phyloP scores from a whole-genome alignment of 768 basidiomycete genomes.

The Auriculariales sp. region DNA sequence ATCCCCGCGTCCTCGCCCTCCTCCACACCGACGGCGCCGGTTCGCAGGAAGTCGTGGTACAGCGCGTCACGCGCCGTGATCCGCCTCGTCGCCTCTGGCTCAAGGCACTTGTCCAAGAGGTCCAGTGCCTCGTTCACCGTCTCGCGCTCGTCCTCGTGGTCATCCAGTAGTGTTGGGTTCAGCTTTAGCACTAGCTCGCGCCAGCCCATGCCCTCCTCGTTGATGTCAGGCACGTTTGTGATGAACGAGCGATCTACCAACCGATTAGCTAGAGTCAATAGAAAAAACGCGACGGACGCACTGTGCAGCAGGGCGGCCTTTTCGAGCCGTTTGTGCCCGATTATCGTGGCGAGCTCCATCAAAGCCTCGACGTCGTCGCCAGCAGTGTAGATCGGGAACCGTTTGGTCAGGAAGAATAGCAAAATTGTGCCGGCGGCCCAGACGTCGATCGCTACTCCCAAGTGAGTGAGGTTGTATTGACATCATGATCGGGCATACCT shows the following conservation, averaged over 20 bases:
- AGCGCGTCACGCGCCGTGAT: constrained; percentile 66
- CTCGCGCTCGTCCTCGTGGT: constrained; percentile 10
- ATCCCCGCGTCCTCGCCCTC: not conserved
- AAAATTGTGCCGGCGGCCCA: constrained; percentile 93
- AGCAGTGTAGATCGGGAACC: constrained; percentile 90
- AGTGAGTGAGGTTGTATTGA: constrained; percentile 1
- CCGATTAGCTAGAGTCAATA: not conserved
- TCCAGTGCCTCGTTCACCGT: constrained; percentile 59
- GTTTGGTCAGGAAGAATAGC: constrained; percentile 79
- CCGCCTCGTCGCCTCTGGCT: constrained; percentile 64
- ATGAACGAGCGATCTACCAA: constrained; percentile 68
- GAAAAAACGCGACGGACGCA: constrained; percentile 23
- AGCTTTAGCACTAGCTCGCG: constrained; percentile 57
- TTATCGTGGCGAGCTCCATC: constrained; percentile 83
- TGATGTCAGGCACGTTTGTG: constrained; percentile 77
- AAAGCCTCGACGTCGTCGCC: constrained; percentile 90
- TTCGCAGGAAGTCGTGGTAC: constrained; percentile 57
- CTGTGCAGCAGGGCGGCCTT: constrained; percentile 78
- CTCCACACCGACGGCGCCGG: constrained; percentile 21
- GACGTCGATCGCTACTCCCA: constrained; percentile 73
- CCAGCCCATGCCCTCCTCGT: constrained; percentile 54
- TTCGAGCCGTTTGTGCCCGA: constrained; percentile 75
- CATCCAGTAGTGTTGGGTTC: constrained; percentile 45
- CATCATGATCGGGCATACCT: constrained; percentile 34
- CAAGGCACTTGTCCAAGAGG: constrained; percentile 57